Evolutionary conservation across 2,329 filamentous ascomycete genomes (phyloP).

Genomic region (Fusarium bactridioides): DNA sequence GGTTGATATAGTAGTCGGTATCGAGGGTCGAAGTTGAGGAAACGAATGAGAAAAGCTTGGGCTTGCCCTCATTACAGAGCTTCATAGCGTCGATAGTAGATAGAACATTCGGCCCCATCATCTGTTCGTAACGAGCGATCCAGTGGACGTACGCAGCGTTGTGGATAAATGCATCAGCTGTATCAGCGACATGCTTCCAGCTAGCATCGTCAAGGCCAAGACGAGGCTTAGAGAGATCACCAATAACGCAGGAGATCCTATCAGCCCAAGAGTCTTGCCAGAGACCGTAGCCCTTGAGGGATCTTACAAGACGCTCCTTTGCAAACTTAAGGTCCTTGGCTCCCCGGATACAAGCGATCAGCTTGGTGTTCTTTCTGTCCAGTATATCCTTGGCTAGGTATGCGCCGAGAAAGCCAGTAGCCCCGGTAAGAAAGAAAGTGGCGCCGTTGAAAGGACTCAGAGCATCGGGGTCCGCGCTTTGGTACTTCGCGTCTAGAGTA

Average conservation of each 20-base stretch:
- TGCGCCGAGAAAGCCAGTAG: conserved; percentile 79
- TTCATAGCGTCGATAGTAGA: neutral
- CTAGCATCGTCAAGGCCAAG: neutral
- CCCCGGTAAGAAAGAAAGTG: conserved; percentile 77
- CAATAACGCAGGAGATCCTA: conserved; percentile 65
- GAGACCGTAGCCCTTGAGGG: conserved; percentile 78
- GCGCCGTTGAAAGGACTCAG: conserved; percentile 1
- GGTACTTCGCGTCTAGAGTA: conserved; percentile 55
- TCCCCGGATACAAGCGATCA: conserved; percentile 77
- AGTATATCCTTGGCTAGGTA: conserved; percentile 82
- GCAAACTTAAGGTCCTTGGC: conserved; percentile 60
- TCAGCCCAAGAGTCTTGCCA: conserved; percentile 75
- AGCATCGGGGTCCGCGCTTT: conserved; percentile 48
- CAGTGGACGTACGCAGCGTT: neutral
- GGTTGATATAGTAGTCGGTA: neutral
- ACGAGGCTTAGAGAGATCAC: conserved; percentile 64
- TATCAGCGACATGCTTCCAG: neutral
- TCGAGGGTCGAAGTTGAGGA: neutral
- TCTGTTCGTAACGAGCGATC: neutral
- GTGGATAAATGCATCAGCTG: neutral
- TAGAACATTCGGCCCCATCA: neutral
- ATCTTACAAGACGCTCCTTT: conserved; percentile 68
- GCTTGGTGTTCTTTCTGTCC: conserved; percentile 33
- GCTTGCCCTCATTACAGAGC: neutral
- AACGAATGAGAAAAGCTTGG: neutral